A percentile compares a stretch with the other conserved stretches of the same genome.
These are phyloP conservation scores for Coniferiporia weirii DNA, from an alignment of 1,284 basidiomycete genomes.

Conservation along the genomic window DNA sequence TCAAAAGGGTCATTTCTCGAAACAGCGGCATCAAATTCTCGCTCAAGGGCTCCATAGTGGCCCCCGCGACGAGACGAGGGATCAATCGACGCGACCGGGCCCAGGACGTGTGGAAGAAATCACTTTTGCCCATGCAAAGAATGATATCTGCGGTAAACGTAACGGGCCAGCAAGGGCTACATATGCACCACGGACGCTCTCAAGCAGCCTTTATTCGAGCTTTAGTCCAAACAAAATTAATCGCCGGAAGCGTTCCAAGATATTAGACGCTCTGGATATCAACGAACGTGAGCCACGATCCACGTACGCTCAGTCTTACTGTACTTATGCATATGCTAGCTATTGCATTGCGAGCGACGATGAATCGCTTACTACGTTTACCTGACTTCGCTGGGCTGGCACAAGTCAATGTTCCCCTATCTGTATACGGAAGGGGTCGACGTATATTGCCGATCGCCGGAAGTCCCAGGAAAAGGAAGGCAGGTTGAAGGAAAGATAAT, in stretches of 20 bases:
- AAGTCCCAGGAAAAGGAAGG: conserved; percentile 9
- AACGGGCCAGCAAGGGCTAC: neutral
- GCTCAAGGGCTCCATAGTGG: conserved; percentile 28
- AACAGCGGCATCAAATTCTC: conserved; percentile 47
- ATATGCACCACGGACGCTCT: neutral
- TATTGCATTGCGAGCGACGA: conserved; percentile 33
- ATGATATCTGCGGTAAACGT: conserved; percentile 1
- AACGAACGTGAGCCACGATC: conserved; percentile 31
- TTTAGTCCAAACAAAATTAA: conserved; percentile 18
- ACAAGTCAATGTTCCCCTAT: neutral
- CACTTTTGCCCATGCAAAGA: conserved; percentile 32
- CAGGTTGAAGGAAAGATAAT: neutral
- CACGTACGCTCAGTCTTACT: neutral
- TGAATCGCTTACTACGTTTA: conserved; percentile 37
- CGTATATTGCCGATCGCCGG: neutral
- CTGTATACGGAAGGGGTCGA: neutral
- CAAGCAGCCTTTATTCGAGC: neutral
- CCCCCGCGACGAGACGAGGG: conserved; percentile 15
- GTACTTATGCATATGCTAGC: conserved; percentile 26
- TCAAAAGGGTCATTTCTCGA: conserved; percentile 52
- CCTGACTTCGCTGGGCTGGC: conserved; percentile 43
- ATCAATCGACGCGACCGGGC: conserved; percentile 7
- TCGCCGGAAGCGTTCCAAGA: conserved; percentile 26
- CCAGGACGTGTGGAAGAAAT: conserved; percentile 20
- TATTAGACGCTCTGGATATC: conserved; percentile 34